phyloP scores from a whole-genome alignment of 495 filamentous ascomycete species.

The Cudoniella acicularis region DNA sequence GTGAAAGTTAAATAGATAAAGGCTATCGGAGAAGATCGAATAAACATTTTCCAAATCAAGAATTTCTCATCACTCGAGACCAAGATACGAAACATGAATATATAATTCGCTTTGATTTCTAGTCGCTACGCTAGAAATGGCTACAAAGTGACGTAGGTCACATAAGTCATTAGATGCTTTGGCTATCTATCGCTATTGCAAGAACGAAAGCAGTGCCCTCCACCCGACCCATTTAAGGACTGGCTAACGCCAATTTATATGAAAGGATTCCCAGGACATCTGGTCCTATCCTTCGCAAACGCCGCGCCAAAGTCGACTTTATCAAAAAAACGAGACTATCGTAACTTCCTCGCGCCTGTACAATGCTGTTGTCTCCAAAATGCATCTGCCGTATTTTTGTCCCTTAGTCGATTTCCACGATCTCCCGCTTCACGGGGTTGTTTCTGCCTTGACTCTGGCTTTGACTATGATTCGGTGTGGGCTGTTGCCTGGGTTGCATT shows the following conservation, averaged over 20 bases:
- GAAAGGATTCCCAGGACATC: not conserved
- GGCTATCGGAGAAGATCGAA: too few species aligned
- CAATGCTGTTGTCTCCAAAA: not conserved
- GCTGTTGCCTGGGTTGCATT: conserved; percentile 3
- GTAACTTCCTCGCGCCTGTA: not conserved
- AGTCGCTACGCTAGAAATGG: not conserved
- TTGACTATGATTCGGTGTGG: conserved; percentile 15
- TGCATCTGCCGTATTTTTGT: not conserved
- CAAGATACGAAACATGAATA: too few species aligned
- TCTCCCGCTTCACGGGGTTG: conserved; percentile 11
- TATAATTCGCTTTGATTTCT: too few species aligned
- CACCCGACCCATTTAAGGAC: not conserved
- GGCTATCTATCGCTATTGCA: not conserved
- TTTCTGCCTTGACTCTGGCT: conserved; percentile 22
- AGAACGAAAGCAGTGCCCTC: not conserved
- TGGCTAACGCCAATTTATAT: not conserved
- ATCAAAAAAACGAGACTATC: not conserved
- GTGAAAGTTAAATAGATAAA: too few species aligned
- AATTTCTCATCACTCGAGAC: too few species aligned
- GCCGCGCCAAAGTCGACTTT: not conserved
- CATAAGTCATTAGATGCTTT: not conserved
- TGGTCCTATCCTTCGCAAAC: not conserved
- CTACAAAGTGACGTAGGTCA: not conserved
- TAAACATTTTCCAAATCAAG: too few species aligned
- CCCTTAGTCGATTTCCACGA: conserved; percentile 22